A percentile compares a stretch with the other conserved stretches of the same genome.
These are phyloP conservation scores for Apostasia ramifera DNA, from an alignment of 106 monocot genomes.

Conservation along the genomic window DNA sequence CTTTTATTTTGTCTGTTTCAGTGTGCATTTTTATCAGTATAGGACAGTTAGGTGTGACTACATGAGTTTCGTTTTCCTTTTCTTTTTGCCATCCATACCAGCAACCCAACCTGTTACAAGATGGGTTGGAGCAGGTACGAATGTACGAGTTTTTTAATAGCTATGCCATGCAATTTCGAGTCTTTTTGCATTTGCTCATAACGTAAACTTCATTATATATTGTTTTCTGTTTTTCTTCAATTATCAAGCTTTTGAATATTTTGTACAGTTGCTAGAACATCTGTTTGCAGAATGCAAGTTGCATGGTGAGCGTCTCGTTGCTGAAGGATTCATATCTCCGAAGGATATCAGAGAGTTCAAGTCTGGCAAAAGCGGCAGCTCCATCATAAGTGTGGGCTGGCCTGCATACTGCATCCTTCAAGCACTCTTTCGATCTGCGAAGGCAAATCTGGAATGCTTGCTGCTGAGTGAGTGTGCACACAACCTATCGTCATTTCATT, in stretches of 20 bases:
- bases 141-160: not conserved
- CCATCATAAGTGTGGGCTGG: constrained; percentile 38
- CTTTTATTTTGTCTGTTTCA: no score
- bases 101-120: not conserved
- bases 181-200: no score
- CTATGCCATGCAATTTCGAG: not conserved
- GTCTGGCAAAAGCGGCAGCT: constrained; percentile 24
- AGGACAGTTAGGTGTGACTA: no score
- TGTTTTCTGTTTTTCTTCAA: no score
- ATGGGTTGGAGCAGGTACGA: no score
- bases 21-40: no score
- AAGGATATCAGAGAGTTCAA: constrained; percentile 32
- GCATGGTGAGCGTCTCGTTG: constrained; percentile 34
- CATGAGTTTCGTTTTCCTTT: no score
- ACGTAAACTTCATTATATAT: no score
- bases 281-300: constrained; percentile 41
- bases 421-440: constrained; percentile 37
- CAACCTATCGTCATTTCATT: not conserved
- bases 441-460: constrained; percentile 43
- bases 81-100: no score
- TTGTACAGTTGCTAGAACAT: constrained; percentile 41
- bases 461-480: constrained; percentile 30
- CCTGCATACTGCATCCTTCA: constrained; percentile 63
- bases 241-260: no score
- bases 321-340: constrained; percentile 46